Conservation (phyloP, 768 basidiomycete species). For the Gautieria morchelliformis region DNA sequence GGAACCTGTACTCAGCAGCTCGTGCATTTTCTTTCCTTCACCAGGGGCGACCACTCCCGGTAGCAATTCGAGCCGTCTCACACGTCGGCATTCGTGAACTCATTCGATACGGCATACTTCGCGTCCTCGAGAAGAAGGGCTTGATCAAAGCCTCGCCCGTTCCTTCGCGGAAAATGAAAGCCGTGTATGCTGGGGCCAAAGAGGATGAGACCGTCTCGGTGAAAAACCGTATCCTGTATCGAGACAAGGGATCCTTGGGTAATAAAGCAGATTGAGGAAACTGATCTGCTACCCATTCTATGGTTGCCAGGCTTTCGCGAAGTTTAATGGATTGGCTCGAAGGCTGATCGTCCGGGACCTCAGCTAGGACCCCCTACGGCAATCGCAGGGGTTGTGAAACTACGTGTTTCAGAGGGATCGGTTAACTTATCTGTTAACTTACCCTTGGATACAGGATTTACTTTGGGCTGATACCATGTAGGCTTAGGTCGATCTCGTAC, state of each 20-base stretch:
- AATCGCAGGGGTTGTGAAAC: slow-evolving; percentile 35
- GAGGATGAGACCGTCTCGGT: slow-evolving; percentile 44
- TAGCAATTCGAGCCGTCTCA: slow-evolving; percentile 39
- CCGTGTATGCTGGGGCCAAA: slow-evolving; percentile 30
- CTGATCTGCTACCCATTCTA: slow-evolving; percentile 60
- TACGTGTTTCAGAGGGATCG: not conserved
- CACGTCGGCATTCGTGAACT: slow-evolving; percentile 56
- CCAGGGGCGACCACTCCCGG: slow-evolving; percentile 41
- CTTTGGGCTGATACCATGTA: slow-evolving; percentile 54
- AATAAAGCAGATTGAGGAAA: slow-evolving; percentile 38
- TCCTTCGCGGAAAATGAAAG: slow-evolving; percentile 27
- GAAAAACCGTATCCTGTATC: slow-evolving; percentile 56
- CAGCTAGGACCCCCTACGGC: slow-evolving; percentile 55
- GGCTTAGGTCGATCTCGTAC: slow-evolving; percentile 63
- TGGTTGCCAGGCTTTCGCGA: slow-evolving; percentile 54
- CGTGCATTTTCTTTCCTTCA: slow-evolving; percentile 34
- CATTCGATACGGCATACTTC: slow-evolving; percentile 28
- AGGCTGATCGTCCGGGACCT: slow-evolving; percentile 42
- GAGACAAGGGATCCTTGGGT: slow-evolving; percentile 44
- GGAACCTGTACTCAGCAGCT: slow-evolving; percentile 30
- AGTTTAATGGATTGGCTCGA: slow-evolving; percentile 52
- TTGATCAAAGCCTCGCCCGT: slow-evolving; percentile 35
- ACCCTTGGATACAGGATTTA: slow-evolving; percentile 63
- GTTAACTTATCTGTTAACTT: slow-evolving; percentile 11
- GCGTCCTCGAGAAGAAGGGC: slow-evolving; percentile 37